phyloP scores from a whole-genome alignment of 257 asterid genomes.

The Misopates orontium region DNA sequence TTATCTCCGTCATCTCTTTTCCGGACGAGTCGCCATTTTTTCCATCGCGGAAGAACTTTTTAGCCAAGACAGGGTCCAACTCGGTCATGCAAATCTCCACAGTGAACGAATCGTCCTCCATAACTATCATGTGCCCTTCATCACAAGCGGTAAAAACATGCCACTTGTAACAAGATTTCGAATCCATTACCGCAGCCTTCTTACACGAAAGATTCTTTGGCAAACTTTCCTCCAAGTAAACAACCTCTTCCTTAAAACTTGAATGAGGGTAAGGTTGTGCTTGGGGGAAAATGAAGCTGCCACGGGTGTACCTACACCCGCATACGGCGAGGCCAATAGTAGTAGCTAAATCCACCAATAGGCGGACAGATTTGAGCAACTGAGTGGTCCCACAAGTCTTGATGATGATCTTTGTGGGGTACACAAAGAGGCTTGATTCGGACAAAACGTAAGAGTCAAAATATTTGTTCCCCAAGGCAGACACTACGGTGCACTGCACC shows the following conservation, averaged over 20 bases:
- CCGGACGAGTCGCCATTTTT: constrained; percentile 68
- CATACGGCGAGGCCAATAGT: constrained; percentile 60
- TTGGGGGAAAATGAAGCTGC: constrained; percentile 85
- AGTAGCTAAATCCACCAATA: constrained; percentile 48
- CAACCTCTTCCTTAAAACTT: constrained; percentile 70
- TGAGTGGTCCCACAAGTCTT: constrained; percentile 64
- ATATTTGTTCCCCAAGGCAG: constrained; percentile 72
- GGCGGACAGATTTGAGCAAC: constrained; percentile 67
- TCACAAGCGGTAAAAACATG: constrained; percentile 76
- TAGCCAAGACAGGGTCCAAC: constrained; percentile 65
- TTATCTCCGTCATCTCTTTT: constrained; percentile 69
- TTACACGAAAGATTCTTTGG: constrained; percentile 50
- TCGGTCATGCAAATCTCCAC: constrained; percentile 92
- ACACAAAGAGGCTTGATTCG: constrained; percentile 82
- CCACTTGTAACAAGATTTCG: constrained; percentile 72
- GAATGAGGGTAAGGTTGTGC: constrained; percentile 86
- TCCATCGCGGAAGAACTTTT: constrained; percentile 68
- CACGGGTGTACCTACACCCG: constrained; percentile 89
- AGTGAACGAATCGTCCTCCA: constrained; percentile 45
- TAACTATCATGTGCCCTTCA: constrained; percentile 25
- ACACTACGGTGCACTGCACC: constrained; percentile 94
- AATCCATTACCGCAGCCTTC: constrained; percentile 64
- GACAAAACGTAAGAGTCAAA: constrained; percentile 88
- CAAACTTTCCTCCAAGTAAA: constrained; percentile 51
- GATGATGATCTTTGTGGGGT: constrained; percentile 71